Evolutionary conservation across 768 basidiomycete species (phyloP).

Genomic region (Saitozyma podzolica): DNA sequence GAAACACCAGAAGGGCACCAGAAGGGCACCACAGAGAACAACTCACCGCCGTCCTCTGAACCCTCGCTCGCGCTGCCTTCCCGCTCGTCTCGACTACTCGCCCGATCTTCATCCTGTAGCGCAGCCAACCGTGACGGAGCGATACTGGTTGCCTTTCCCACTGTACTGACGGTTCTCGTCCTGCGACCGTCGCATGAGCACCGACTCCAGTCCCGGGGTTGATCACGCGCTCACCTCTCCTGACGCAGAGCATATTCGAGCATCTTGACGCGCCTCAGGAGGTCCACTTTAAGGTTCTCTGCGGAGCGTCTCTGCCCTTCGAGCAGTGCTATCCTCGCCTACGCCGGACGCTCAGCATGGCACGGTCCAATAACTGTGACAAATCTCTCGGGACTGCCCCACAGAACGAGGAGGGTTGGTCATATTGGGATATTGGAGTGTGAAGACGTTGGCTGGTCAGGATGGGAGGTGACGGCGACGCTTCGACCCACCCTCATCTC

Average conservation of each 20-base stretch:
- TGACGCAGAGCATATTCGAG: constrained; percentile 94
- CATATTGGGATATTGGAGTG: neutral
- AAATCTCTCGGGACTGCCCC: neutral
- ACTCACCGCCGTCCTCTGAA: constrained; percentile 26
- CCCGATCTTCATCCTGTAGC: constrained; percentile 42
- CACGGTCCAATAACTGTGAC: neutral
- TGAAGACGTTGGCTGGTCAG: neutral
- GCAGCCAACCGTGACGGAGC: constrained; percentile 32
- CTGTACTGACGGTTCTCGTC: constrained; percentile 31
- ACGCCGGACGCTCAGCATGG: neutral
- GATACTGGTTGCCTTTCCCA: constrained; percentile 17
- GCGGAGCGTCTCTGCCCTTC: constrained; percentile 96
- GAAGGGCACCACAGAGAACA: neutral
- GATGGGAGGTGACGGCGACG: neutral
- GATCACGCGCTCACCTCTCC: constrained; percentile 72
- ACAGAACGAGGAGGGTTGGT: neutral
- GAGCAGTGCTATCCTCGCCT: constrained; percentile 95
- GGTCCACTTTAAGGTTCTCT: constrained; percentile 93
- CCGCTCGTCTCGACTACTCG: constrained; percentile 25
- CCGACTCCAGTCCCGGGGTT: neutral
- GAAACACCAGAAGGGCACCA: neutral
- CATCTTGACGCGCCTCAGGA: constrained; percentile 98
- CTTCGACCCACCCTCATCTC: constrained; percentile 87
- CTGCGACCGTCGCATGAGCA: constrained; percentile 9
- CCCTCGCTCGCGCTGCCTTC: constrained; percentile 43